Conservation (phyloP, 306 rosid species). For the Calophaca sinica region DNA sequence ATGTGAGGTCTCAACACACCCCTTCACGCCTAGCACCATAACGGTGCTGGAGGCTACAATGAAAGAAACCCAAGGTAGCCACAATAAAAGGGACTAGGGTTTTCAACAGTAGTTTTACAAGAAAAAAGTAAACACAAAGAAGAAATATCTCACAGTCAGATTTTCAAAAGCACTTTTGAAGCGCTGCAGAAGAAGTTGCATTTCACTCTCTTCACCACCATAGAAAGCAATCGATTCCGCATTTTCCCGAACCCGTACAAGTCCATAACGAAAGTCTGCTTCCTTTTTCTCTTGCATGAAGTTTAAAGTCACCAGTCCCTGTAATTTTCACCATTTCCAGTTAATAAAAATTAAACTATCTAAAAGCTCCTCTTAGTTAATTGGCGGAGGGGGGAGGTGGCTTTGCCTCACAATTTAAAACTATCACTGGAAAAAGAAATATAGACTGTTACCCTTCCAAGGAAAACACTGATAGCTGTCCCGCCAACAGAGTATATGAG, state of each 20-base stretch:
- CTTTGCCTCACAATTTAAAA: slow-evolving; percentile 32
- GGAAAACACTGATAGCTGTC: slow-evolving; percentile 82
- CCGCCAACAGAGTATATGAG: slow-evolving; percentile 91
- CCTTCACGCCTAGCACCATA: not conserved
- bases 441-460: slow-evolving; percentile 79
- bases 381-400: not conserved
- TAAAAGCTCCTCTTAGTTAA: slow-evolving; percentile 20
- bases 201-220: slow-evolving; percentile 90
- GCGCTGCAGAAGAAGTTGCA: slow-evolving; percentile 90
- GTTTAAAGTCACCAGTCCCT: slow-evolving; percentile 87
- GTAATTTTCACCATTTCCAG: slow-evolving; percentile 41
- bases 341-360: slow-evolving; percentile 16
- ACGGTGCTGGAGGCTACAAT: not conserved
- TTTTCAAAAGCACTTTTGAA: slow-evolving; percentile 94
- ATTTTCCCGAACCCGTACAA: slow-evolving; percentile 94
- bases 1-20: not conserved
- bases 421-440: slow-evolving; percentile 8
- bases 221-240: slow-evolving; percentile 98
- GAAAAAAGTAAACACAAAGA: slow-evolving; percentile 21
- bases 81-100: not conserved
- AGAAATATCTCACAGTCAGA: slow-evolving; percentile 65
- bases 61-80: not conserved
- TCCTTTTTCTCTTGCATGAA: slow-evolving; percentile 99
- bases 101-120: slow-evolving; percentile 4
- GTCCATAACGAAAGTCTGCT: slow-evolving; percentile 99